A percentile compares a stretch with the other conserved stretches of the same genome.
These are phyloP conservation scores for Lepidium sativum DNA, from an alignment of 345 rosid genomes.

Conservation along the genomic window DNA sequence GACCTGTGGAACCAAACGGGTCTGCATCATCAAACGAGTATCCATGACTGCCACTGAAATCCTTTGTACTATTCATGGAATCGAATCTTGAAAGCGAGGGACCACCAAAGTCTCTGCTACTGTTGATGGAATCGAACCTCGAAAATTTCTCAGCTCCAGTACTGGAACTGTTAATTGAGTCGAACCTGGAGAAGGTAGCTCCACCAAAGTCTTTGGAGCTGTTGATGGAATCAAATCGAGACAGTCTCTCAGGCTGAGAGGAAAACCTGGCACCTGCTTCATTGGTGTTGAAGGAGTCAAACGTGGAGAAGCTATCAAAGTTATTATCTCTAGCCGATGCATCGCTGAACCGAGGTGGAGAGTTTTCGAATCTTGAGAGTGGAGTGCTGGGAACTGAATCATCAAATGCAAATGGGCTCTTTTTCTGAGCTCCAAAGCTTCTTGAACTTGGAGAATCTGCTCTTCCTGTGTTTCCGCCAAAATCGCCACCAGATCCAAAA, in stretches of 20 bases:
- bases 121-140: slow-evolving; percentile 32
- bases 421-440: slow-evolving; percentile 37
- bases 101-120: slow-evolving; percentile 33
- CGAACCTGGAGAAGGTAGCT: slow-evolving; percentile 32
- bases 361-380: slow-evolving; percentile 68
- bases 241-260: slow-evolving; percentile 51
- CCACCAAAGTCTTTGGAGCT: slow-evolving; percentile 44
- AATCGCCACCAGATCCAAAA: slow-evolving; percentile 53
- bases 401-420: slow-evolving; percentile 59
- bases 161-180: slow-evolving; percentile 36
- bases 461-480: slow-evolving; percentile 43
- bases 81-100: slow-evolving; percentile 34
- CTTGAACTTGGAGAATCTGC: slow-evolving; percentile 54
- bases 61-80: slow-evolving; percentile 43
- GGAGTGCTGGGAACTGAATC: slow-evolving; percentile 92
- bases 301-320: slow-evolving; percentile 69
- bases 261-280: slow-evolving; percentile 42
- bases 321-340: slow-evolving; percentile 45
- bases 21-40: slow-evolving; percentile 83
- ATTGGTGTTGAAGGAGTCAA: slow-evolving; percentile 76
- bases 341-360: slow-evolving; percentile 76
- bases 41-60: slow-evolving; percentile 40
- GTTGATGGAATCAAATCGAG: slow-evolving; percentile 64
- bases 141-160: slow-evolving; percentile 24
- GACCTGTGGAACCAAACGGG: slow-evolving; percentile 83